These are phyloP conservation scores for Rhodotorula sp. DNA, from an alignment of 1,284 basidiomycete genomes.

Conservation along the genomic window DNA sequence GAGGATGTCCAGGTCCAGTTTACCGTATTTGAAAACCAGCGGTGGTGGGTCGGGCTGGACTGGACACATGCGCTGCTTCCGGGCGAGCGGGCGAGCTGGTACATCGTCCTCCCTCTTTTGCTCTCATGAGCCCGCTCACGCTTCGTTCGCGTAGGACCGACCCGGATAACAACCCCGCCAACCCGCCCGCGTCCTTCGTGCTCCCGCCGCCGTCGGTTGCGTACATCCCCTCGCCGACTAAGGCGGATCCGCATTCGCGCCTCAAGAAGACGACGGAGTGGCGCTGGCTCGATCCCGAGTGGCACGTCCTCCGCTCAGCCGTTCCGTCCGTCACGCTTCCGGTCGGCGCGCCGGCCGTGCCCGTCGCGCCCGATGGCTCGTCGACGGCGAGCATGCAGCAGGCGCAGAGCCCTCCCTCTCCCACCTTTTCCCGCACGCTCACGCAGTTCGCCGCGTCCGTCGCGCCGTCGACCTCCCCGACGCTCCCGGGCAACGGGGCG, in stretches of 20 bases:
- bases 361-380: background rate
- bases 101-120: background rate
- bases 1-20: slow-evolving; percentile 45
- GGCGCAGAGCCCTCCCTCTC: slow-evolving; percentile 2
- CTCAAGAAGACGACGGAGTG: slow-evolving; percentile 51
- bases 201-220: slow-evolving; percentile 50
- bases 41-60: slow-evolving; percentile 49
- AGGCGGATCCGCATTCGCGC: slow-evolving; percentile 42
- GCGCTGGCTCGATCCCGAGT: slow-evolving; percentile 55
- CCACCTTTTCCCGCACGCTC: slow-evolving; percentile 15
- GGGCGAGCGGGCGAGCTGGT: slow-evolving; percentile 48
- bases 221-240: slow-evolving; percentile 45
- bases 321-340: slow-evolving; percentile 20
- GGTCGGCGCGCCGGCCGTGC: background rate
- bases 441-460: slow-evolving; percentile 13
- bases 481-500: background rate
- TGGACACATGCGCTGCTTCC: slow-evolving; percentile 48
- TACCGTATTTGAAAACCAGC: slow-evolving; percentile 47
- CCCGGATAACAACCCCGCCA: slow-evolving; percentile 50
- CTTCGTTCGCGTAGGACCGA: slow-evolving; percentile 46
- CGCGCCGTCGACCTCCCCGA: background rate
- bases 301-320: slow-evolving; percentile 47
- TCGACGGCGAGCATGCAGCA: background rate
- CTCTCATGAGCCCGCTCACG: background rate
- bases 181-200: slow-evolving; percentile 53